Evolutionary conservation across 2,329 filamentous ascomycete species (phyloP), one percentile per base, ranked within the genome.

Genomic region (Colletotrichum higginsianum): DNA sequence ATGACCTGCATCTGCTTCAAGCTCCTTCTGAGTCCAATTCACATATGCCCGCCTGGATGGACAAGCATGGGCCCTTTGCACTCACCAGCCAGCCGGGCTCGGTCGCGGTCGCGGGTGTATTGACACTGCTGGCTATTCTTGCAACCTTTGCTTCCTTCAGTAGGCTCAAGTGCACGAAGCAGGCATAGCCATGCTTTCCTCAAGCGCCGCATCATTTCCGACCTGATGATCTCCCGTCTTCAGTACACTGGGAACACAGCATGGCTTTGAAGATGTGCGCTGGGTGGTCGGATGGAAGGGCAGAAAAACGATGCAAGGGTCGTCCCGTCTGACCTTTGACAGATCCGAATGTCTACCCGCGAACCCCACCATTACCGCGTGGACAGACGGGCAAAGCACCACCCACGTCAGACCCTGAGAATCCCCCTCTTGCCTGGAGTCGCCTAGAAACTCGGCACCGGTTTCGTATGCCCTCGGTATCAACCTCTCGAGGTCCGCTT

Each of bases 361-460:
- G 46, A 71, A 72, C 70, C 70, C 70, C 70, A 72, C 66, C 61
- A 40, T 66, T 72, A 67, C 70, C 67, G 61, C 61, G 49, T 46
- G 66, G 70, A 55, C 35, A 56, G 66, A 57, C 61, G 67, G 49
- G 13, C 58, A 56, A 23, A 60, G 65, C 66, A 63, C 46, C 50
- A 63, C 46, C 50, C 65, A 47, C 42, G 46, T 56, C 40, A 69
- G 65, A 64, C 65, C 65, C 69, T 72, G 60, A 58, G 58, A 11
- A 47, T 58, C 65, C 68, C 65, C 65, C 65, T 57, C 35, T 56
- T 26, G 12, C 49, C 38, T 35, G 30, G 30, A 35, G 23, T 30
- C 35, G 38, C 16, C 49, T 16, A 21, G 18, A 23, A 55, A 35
- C 2, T 40, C 38, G 21, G 55, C 68, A 55, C 52, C 58, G 44